Percentiles rank a stretch among this genome's conserved stretches.
Evolutionary conservation across 208 protist species (phyloP).

Genomic region (Wallacemonas sp.): DNA sequence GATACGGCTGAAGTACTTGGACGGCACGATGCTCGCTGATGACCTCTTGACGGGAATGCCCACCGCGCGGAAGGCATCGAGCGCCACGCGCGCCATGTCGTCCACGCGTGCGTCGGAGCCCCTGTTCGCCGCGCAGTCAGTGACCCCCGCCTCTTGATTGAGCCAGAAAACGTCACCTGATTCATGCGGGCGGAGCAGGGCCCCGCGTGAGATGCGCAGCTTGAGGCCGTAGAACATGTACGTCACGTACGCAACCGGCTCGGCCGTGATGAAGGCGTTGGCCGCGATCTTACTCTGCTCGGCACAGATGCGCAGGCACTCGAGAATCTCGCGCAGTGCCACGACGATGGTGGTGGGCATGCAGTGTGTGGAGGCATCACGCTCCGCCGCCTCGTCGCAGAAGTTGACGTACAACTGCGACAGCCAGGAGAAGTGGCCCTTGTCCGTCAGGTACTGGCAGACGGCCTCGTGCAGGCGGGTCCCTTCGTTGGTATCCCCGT

Average conservation of each 20-base stretch:
- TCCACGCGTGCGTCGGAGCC: not conserved
- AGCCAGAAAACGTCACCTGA: slow-evolving; percentile 25
- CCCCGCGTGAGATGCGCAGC: slow-evolving; percentile 51
- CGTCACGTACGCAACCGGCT: slow-evolving; percentile 67
- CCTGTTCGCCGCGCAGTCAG: no score
- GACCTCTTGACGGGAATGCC: slow-evolving; percentile 9
- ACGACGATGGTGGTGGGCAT: slow-evolving; percentile 39
- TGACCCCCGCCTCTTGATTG: not conserved
- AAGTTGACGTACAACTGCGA: slow-evolving; percentile 50
- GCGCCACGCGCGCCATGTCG: slow-evolving; percentile 4
- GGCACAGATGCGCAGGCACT: slow-evolving; percentile 56
- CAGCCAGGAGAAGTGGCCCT: slow-evolving; percentile 49
- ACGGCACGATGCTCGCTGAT: not conserved
- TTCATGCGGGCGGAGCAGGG: slow-evolving; percentile 51
- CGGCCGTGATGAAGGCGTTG: slow-evolving; percentile 52
- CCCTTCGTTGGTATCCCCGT: slow-evolving; percentile 19
- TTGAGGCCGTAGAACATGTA: slow-evolving; percentile 77
- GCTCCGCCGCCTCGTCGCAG: slow-evolving; percentile 46
- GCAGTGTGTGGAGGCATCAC: slow-evolving; percentile 10
- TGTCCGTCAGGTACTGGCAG: slow-evolving; percentile 26
- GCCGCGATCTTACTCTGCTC: slow-evolving; percentile 39
- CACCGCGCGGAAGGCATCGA: slow-evolving; percentile 2
- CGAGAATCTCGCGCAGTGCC: slow-evolving; percentile 43
- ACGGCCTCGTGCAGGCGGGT: slow-evolving; percentile 18
- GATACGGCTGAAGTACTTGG: slow-evolving; percentile 10